Base-by-base conservation (phyloP, 2,329 filamentous ascomycete genomes). In the Trichoderma arundinaceum region DNA sequence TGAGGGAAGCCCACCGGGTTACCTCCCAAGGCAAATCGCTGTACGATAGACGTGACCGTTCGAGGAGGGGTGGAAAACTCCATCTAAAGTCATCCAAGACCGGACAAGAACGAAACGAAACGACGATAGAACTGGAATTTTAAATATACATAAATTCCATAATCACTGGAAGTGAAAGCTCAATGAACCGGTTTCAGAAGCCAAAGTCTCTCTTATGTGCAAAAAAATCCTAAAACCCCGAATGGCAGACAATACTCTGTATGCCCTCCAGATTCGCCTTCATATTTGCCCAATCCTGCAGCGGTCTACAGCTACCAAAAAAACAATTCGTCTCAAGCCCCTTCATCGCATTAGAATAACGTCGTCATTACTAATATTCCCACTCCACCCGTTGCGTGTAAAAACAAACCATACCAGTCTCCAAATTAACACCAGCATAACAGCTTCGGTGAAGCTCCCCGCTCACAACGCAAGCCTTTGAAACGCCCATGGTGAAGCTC, bases 41-140 rank as follows among this genome's bases (percentile, higher is more conserved):
- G 68, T 68, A 70, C 66, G 58, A 69, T 69, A 59, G 33, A 38
- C 9, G 44, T 64, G 49, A 33, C 46, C 39, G 13, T 33, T 43
- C 13, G 22, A 53, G n/a, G 38, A 32, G 10, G 19, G 12, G n/a
- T 5, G 35, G 8, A 43, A 19, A 6, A 8, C 35, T 22, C 15
- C 22, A 9, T 33, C 6, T 51, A 4, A 46, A 52, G 12, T 54
- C 59, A 38, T 13, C 17, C 17, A 33, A 22, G 44, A 35, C 35
- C 12, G 35, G n/a, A 56, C 62, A 19, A 52, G 33, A 52, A 52
- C 46, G 44, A 43, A 33, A 32, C 28, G 46, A 28, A 6, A 43
- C 39, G 49, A 63, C 49, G 28, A 53, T 63, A 44, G 48, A 53
- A 46, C 12, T 28, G 28, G 49, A 53, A 63, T 38, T 17, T 2